Evolutionary conservation across 306 rosid genomes (phyloP).

Genomic region (Fagus crenata): DNA sequence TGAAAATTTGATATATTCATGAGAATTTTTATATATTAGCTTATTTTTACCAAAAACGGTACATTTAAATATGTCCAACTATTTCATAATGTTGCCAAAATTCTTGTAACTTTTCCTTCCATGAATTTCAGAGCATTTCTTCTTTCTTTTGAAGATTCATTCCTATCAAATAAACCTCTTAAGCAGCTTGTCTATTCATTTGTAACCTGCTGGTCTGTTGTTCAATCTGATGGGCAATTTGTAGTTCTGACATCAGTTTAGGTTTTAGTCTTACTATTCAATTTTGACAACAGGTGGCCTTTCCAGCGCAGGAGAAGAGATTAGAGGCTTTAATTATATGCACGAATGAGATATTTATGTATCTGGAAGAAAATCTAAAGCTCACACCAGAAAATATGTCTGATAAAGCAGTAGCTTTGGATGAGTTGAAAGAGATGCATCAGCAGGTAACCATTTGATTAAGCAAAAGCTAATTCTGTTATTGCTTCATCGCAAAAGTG

Average conservation of each 20-base stretch:
- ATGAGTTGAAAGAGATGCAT: conserved; percentile 91
- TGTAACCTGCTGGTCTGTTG: conserved; percentile 10
- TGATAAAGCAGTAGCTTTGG: conserved; percentile 75
- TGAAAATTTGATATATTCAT: neutral
- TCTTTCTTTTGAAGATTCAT: neutral
- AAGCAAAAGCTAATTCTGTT: neutral
- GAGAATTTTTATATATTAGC: neutral
- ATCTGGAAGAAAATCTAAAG: conserved; percentile 87
- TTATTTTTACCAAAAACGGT: neutral
- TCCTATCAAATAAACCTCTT: conserved; percentile 14
- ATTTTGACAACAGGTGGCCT: conserved; percentile 64
- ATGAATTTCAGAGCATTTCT: neutral
- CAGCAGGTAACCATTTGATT: conserved; percentile 57
- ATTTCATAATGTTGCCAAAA: neutral
- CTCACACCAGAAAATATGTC: conserved; percentile 82
- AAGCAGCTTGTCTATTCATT: neutral
- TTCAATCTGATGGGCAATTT: conserved; percentile 10
- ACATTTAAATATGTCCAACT: neutral
- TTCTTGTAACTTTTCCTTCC: neutral
- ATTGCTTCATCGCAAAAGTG: neutral
- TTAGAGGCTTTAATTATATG: conserved; percentile 82
- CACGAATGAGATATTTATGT: conserved; percentile 66
- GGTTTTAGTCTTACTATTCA: conserved; percentile 22
- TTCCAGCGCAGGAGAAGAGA: conserved; percentile 89
- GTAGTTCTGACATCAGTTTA: conserved; percentile 22